phyloP scores from a whole-genome alignment of 1,284 basidiomycete genomes.

The Ustilago shanxiensis region DNA sequence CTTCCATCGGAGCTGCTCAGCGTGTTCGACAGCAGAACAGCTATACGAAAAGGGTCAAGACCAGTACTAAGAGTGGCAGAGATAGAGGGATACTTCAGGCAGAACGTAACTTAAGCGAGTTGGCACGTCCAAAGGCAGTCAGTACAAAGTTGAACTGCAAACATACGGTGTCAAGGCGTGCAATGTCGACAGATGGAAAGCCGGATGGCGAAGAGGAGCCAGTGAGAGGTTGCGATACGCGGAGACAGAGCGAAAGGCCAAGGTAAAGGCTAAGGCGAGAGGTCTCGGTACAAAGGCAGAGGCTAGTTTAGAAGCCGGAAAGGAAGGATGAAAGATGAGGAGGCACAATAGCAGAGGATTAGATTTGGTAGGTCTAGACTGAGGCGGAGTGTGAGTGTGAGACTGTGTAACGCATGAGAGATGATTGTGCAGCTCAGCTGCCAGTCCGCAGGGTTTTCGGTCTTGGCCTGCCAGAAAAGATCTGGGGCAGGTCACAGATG shows the following conservation, averaged over 20 bases:
- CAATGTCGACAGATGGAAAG: not conserved
- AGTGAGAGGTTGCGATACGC: not conserved
- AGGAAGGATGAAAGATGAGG: not conserved
- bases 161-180: not conserved
- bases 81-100: no score
- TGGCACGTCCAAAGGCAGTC: no score
- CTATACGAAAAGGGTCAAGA: no score
- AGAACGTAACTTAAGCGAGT: not conserved
- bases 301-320: not conserved
- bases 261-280: no score
- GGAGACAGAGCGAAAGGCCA: not conserved
- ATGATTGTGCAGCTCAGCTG: no score
- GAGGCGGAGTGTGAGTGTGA: not conserved
- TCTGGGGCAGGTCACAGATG: no score
- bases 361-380: not conserved
- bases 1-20: not conserved
- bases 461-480: no score
- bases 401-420: no score
- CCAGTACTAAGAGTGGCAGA: no score
- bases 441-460: no score
- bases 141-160: no score
- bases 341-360: not conserved
- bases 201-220: not conserved
- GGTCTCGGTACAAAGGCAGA: not conserved
- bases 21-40: no score